Evolutionary conservation across 768 basidiomycete genomes (phyloP).

Genomic region (Rhizopogon salebrosus): DNA sequence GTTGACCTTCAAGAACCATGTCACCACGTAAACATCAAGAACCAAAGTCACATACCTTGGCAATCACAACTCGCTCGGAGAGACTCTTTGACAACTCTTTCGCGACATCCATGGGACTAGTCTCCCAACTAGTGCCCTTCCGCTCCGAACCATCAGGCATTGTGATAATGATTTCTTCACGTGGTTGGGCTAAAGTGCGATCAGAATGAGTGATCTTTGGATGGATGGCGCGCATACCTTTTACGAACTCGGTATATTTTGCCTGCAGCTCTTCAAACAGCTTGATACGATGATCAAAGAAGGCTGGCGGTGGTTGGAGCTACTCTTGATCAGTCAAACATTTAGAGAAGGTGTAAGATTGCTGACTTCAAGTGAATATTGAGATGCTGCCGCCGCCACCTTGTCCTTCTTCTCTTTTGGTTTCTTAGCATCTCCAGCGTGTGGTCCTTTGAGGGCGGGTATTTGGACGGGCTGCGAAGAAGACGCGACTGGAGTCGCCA

Average conservation of each 20-base stretch:
- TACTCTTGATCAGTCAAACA: slow-evolving; percentile 21
- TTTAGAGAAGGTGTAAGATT: background rate
- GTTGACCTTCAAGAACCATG: slow-evolving; percentile 53
- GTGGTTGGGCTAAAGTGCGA: slow-evolving; percentile 52
- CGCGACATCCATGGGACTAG: slow-evolving; percentile 87
- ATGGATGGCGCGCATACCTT: slow-evolving; percentile 42
- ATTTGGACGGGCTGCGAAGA: slow-evolving; percentile 47
- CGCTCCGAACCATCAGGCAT: slow-evolving; percentile 83
- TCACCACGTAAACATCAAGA: background rate
- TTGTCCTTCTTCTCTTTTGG: slow-evolving; percentile 44
- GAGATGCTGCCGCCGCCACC: slow-evolving; percentile 27
- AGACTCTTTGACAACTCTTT: slow-evolving; percentile 83
- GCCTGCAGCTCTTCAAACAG: slow-evolving; percentile 85
- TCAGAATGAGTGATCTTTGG: slow-evolving; percentile 1
- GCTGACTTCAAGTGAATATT: slow-evolving; percentile 62
- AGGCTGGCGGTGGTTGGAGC: slow-evolving; percentile 81
- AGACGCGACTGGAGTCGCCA: slow-evolving; percentile 53
- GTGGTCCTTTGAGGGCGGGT: slow-evolving; percentile 41
- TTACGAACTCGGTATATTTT: slow-evolving; percentile 76
- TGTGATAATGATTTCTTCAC: slow-evolving; percentile 78
- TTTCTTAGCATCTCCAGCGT: slow-evolving; percentile 32
- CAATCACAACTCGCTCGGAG: slow-evolving; percentile 86
- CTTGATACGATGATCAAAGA: slow-evolving; percentile 84
- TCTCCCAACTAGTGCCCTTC: slow-evolving; percentile 90
- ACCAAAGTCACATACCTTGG: slow-evolving; percentile 57